Percentiles rank a stretch among this genome's conserved stretches.
phyloP scores from a whole-genome alignment of 441 rosid species.

The Erysimum cheiri region DNA sequence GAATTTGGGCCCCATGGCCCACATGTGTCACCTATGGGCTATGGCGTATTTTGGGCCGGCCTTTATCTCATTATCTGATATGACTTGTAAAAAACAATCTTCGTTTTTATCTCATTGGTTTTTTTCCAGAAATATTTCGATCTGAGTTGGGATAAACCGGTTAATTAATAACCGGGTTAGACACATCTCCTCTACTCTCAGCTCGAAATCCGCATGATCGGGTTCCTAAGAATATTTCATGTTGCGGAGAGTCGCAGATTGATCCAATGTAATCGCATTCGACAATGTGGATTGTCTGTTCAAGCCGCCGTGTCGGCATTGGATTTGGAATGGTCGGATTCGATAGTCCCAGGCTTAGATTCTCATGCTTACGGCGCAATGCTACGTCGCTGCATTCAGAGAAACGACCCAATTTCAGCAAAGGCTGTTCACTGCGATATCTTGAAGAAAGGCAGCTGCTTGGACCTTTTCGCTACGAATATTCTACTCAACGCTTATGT shows the following conservation, averaged over 20 bases:
- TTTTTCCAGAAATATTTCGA: not conserved
- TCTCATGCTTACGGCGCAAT: slow-evolving; percentile 54
- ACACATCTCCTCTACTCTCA: not conserved
- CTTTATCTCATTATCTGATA: not conserved
- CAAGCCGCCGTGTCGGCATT: slow-evolving; percentile 34
- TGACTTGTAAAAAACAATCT: not conserved
- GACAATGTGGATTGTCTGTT: slow-evolving; percentile 42
- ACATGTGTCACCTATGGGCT: too few species aligned
- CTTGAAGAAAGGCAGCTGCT: slow-evolving; percentile 71
- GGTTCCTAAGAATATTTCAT: slow-evolving; percentile 29
- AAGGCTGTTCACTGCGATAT: slow-evolving; percentile 65
- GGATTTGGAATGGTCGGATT: slow-evolving; percentile 27
- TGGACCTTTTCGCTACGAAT: slow-evolving; percentile 75
- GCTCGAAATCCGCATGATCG: slow-evolving; percentile 48
- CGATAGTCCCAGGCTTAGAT: slow-evolving; percentile 43
- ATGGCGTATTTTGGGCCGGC: not conserved
- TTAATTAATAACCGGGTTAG: not conserved
- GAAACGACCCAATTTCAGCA: slow-evolving; percentile 50
- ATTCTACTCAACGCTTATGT: slow-evolving; percentile 66
- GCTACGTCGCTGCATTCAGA: slow-evolving; percentile 72
- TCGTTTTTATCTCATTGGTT: not conserved
- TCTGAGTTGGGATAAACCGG: not conserved
- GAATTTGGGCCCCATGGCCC: not conserved
- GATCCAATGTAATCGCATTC: slow-evolving; percentile 23
- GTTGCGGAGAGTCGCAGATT: slow-evolving; percentile 25